Evolutionary conservation across 1,139 yeast species (phyloP).

Genomic region (Blastobotrys illinoisensis): DNA sequence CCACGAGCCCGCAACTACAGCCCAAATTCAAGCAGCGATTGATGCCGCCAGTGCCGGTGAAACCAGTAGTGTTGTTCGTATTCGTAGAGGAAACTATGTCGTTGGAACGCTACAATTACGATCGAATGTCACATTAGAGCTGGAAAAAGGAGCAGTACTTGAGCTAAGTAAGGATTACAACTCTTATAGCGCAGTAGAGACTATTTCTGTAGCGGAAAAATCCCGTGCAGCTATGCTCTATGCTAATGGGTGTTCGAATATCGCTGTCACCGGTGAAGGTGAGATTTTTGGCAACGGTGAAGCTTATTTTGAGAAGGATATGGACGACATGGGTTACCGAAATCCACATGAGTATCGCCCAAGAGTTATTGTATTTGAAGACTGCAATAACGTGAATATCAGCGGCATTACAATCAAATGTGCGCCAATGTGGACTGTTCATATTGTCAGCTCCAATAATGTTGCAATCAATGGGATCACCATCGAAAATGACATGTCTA

Average conservation of each 20-base stretch:
- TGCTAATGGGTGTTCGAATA: constrained; percentile 4
- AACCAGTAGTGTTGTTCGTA: neutral
- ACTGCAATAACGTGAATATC: constrained; percentile 5
- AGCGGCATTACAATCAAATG: constrained; percentile 1
- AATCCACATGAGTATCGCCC: constrained; percentile 9
- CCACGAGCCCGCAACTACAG: neutral
- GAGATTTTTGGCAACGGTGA: constrained; percentile 7
- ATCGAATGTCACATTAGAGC: constrained; percentile 4
- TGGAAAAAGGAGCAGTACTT: constrained; percentile 5
- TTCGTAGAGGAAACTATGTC: neutral
- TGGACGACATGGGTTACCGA: constrained; percentile 9
- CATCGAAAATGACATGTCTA: constrained; percentile 8
- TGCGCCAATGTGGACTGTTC: constrained; percentile 14
- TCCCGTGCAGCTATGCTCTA: constrained; percentile 9
- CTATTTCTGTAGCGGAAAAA: constrained; percentile 9
- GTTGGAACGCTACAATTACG: constrained; percentile 7
- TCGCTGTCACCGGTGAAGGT: constrained; percentile 6
- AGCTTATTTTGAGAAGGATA: constrained; percentile 6
- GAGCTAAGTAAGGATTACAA: constrained; percentile 3
- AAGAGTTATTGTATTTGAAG: constrained; percentile 10
- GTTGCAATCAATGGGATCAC: constrained; percentile 2
- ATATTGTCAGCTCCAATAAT: constrained; percentile 8
- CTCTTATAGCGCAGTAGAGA: constrained; percentile 1
- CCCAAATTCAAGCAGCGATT: neutral
- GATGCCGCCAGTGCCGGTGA: neutral